A percentile compares a stretch with the other conserved stretches of the same genome.
These are phyloP conservation scores for Kregervanrija fluxuum DNA, from an alignment of 805 yeast genomes.

Conservation along the genomic window DNA sequence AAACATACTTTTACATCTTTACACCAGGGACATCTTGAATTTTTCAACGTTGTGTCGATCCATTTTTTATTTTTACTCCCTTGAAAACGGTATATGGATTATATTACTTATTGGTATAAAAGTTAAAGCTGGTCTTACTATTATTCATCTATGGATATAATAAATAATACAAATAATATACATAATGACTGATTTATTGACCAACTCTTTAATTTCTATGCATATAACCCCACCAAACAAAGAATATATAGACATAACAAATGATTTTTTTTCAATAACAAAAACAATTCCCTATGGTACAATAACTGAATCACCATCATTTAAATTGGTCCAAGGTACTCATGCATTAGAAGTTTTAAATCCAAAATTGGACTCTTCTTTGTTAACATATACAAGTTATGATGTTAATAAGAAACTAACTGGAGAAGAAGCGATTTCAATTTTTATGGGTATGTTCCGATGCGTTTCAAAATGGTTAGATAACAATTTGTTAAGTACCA, in stretches of 20 bases:
- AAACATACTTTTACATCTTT: too few relatives aligned
- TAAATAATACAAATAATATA: too few relatives aligned
- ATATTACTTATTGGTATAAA: too few relatives aligned
- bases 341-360: slow-evolving; percentile 79
- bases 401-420: slow-evolving; percentile 32
- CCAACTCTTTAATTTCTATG: too few relatives aligned
- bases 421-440: slow-evolving; percentile 39
- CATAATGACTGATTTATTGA: too few relatives aligned
- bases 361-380: slow-evolving; percentile 68
- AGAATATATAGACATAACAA: slow-evolving; percentile 45
- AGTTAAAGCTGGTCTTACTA: too few relatives aligned
- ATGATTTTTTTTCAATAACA: slow-evolving; percentile 35
- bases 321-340: slow-evolving; percentile 75
- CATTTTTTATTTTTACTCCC: too few relatives aligned
- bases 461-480: slow-evolving; percentile 66
- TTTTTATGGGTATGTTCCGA: slow-evolving; percentile 43
- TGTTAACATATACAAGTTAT: slow-evolving; percentile 42
- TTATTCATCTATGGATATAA: too few relatives aligned
- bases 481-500: slow-evolving; percentile 60
- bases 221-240: neutral
- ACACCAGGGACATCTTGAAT: too few relatives aligned
- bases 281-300: slow-evolving; percentile 33
- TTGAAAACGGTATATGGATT: too few relatives aligned
- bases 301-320: slow-evolving; percentile 51
- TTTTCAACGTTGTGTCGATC: too few relatives aligned